Evolutionary conservation across 2,329 filamentous ascomycete species (phyloP).

Genomic region (Coniochaeta sp.): DNA sequence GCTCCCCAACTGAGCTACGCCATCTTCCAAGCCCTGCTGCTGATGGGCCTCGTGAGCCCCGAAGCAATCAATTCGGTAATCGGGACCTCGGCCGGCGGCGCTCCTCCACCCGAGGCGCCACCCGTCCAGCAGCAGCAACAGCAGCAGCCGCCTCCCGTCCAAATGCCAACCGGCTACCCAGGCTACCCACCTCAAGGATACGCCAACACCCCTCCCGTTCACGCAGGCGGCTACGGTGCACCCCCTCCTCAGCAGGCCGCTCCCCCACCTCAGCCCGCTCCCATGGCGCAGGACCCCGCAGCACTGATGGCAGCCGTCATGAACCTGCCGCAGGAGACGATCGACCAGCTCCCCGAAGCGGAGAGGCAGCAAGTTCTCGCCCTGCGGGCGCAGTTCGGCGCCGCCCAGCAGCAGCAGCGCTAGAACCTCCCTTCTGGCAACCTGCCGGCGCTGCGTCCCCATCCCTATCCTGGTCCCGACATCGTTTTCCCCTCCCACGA

Average conservation of each 20-base stretch:
- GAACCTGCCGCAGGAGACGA: conserved; percentile 69
- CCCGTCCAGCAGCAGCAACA: conserved; percentile 12
- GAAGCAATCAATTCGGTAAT: conserved; percentile 76
- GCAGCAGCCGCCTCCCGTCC: conserved; percentile 17
- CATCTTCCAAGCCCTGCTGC: conserved; percentile 86
- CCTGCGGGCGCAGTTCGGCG: conserved; percentile 59
- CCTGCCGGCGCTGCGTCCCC: neutral
- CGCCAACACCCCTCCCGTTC: conserved; percentile 42
- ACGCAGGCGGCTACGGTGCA: conserved; percentile 34
- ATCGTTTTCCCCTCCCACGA: no score
- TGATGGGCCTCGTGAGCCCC: conserved; percentile 88
- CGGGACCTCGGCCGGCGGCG: conserved; percentile 42
- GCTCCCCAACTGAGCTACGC: conserved; percentile 92
- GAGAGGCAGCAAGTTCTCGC: conserved; percentile 75
- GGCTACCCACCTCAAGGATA: conserved; percentile 21
- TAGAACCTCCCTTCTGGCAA: neutral
- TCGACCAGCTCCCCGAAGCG: conserved; percentile 69
- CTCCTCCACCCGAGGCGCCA: conserved; percentile 31
- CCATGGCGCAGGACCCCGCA: conserved; percentile 50
- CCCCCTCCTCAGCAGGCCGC: conserved; percentile 31
- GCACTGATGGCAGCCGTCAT: conserved; percentile 76
- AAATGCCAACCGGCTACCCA: conserved; percentile 25
- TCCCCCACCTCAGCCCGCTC: conserved; percentile 22
- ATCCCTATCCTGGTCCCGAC: no score
- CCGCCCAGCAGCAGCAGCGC: conserved; percentile 5